Conservation (phyloP, 2,329 filamentous ascomycete genomes). For the Didymella glomerata region DNA sequence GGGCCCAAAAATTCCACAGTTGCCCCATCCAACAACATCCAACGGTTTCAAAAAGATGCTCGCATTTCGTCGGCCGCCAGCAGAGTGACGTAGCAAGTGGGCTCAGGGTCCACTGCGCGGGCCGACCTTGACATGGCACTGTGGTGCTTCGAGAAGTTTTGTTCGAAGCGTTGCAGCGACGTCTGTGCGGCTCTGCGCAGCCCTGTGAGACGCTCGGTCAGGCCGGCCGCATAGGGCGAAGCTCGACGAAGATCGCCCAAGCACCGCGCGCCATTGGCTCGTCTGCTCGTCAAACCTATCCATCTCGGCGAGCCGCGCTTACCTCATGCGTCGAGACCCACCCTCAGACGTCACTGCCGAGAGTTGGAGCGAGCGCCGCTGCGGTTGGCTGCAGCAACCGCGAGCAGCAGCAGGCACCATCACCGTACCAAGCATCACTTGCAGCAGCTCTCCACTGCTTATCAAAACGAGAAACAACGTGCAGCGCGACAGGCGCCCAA, state of each 20-base stretch:
- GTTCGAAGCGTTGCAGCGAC: conserved; percentile 16
- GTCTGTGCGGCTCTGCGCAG: conserved; percentile 23
- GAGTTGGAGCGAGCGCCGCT: conserved; percentile 10
- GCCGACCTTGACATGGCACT: conserved; percentile 15
- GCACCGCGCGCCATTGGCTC: conserved; percentile 5
- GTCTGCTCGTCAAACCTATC: conserved; percentile 3
- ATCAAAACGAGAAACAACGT: conserved; percentile 7
- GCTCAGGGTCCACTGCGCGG: conserved; percentile 37
- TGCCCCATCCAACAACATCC: conserved; percentile 36
- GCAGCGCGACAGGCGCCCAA: conserved; percentile 13
- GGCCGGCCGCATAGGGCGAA: conserved; percentile 20
- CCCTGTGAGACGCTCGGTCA: conserved; percentile 15
- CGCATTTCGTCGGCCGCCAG: conserved; percentile 24
- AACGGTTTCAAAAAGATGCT: conserved; percentile 41
- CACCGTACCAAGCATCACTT: conserved; percentile 18
- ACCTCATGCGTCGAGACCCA: conserved; percentile 19
- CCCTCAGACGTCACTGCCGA: conserved; percentile 31
- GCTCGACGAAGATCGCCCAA: conserved; percentile 12
- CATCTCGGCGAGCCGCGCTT: conserved; percentile 35
- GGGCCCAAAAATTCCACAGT: conserved; percentile 30
- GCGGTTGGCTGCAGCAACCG: conserved; percentile 23
- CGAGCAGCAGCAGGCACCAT: conserved; percentile 10
- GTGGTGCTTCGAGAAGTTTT: conserved; percentile 20
- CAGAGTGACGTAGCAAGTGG: conserved; percentile 44
- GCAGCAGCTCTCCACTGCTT: conserved; percentile 19